Conservation (phyloP, 768 basidiomycete species). For the Pilatotrama ljubarskyi region DNA sequence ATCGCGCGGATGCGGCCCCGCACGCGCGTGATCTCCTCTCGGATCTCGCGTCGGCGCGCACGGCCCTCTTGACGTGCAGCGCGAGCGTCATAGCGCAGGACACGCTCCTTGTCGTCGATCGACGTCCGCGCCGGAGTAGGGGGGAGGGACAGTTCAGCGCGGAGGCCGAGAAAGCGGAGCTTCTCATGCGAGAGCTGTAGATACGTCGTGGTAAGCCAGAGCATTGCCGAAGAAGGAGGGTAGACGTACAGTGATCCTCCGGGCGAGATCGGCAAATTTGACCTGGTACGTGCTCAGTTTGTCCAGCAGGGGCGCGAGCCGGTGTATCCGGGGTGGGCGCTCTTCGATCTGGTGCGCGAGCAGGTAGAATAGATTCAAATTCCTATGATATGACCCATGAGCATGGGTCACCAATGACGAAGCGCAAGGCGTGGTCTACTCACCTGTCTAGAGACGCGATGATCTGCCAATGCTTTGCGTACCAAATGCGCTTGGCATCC, state of each 20-base stretch:
- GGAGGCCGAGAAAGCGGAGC: slow-evolving; percentile 14
- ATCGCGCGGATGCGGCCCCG: slow-evolving; percentile 15
- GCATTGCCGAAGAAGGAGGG: background rate
- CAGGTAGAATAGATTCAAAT: slow-evolving; percentile 20
- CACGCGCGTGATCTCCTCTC: slow-evolving; percentile 18
- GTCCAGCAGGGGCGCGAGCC: slow-evolving; percentile 18
- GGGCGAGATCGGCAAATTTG: slow-evolving; percentile 25
- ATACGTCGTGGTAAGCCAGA: background rate
- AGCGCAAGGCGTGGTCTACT: background rate
- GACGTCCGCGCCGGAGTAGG: background rate
- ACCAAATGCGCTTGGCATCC: slow-evolving; percentile 20
- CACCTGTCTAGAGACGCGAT: slow-evolving; percentile 21
- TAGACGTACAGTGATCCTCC: slow-evolving; percentile 17
- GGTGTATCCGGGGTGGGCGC: slow-evolving; percentile 24
- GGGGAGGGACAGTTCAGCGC: slow-evolving; percentile 2
- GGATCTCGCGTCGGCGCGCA: slow-evolving; percentile 14
- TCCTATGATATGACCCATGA: slow-evolving; percentile 2
- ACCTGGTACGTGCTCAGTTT: slow-evolving; percentile 21
- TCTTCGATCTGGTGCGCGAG: slow-evolving; percentile 18
- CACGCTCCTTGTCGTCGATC: slow-evolving; percentile 5
- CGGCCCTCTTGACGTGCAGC: slow-evolving; percentile 16
- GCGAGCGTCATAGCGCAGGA: slow-evolving; percentile 14
- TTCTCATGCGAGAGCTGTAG: slow-evolving; percentile 23
- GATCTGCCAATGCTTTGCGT: slow-evolving; percentile 21
- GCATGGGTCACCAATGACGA: background rate